A percentile compares a stretch with the other conserved stretches of the same genome.
Evolutionary conservation across 2,329 filamentous ascomycete genomes (phyloP).

Genomic region (Diaporthe velutina): DNA sequence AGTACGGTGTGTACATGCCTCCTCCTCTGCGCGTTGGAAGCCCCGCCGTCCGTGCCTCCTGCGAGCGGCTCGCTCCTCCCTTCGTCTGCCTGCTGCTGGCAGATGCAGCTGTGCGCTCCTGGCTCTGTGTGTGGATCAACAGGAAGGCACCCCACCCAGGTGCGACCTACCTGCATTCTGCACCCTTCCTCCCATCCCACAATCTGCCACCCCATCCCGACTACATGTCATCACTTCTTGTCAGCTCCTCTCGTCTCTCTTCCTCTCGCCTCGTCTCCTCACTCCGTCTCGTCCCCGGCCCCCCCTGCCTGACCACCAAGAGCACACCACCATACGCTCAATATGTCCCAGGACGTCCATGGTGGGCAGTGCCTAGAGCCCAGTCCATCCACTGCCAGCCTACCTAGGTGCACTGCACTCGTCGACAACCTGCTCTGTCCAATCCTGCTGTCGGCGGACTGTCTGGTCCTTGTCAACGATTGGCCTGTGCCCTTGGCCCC

Average conservation of each 20-base stretch:
- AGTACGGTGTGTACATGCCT: not conserved
- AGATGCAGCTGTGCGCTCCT: constrained; percentile 17
- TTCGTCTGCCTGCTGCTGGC: constrained; percentile 16
- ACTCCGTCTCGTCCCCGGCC: not conserved
- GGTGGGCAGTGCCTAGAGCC: not conserved
- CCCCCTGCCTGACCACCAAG: constrained; percentile 7
- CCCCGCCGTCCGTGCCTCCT: constrained; percentile 25
- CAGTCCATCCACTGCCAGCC: not conserved
- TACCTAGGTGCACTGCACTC: not conserved
- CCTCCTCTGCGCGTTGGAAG: not conserved
- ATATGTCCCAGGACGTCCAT: not conserved
- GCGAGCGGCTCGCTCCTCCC: constrained; percentile 28
- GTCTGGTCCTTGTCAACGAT: not conserved
- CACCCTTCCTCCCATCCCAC: constrained; percentile 23
- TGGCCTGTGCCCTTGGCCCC: constrained; percentile 2
- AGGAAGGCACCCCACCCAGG: constrained; percentile 8
- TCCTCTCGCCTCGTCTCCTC: constrained; percentile 8
- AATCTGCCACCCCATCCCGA: constrained; percentile 21
- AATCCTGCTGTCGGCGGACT: not conserved
- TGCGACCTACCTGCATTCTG: constrained; percentile 14
- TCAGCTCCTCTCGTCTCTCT: constrained; percentile 12
- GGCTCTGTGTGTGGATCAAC: constrained; percentile 3
- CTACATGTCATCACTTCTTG: constrained; percentile 28
- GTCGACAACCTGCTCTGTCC: not conserved
- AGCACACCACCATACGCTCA: not conserved